Conservation (phyloP, 306 rosid genomes). For the Cucurbita ficifolia region DNA sequence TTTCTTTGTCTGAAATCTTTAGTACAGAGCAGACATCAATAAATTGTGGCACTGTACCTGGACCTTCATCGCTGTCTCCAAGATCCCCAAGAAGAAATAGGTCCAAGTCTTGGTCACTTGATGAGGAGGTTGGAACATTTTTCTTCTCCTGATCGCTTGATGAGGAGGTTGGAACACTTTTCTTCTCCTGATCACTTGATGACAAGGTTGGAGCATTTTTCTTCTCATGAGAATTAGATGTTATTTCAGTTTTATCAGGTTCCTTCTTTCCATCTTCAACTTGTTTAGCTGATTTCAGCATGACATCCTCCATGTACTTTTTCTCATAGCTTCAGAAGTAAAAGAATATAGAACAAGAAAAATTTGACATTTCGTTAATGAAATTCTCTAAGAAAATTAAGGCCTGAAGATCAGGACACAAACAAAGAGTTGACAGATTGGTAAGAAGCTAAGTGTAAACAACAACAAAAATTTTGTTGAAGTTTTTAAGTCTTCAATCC, state of each 20-base stretch:
- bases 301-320: conserved; percentile 27
- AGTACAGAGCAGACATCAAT: neutral
- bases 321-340: conserved; percentile 38
- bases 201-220: conserved; percentile 26
- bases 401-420: neutral
- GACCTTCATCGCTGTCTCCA: conserved; percentile 39
- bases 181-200: conserved; percentile 25
- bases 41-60: conserved; percentile 19
- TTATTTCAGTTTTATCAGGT: conserved; percentile 22
- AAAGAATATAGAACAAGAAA: neutral
- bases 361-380: neutral
- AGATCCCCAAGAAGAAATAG: conserved; percentile 45
- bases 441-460: too few species aligned
- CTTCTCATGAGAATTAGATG: conserved; percentile 19
- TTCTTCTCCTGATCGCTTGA: conserved; percentile 27
- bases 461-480: too few species aligned
- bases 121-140: conserved; percentile 22
- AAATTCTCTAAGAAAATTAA: neutral
- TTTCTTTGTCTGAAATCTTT: neutral
- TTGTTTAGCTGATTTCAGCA: conserved; percentile 25
- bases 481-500: neutral
- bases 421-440: too few species aligned
- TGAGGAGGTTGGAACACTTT: conserved; percentile 23
- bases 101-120: conserved; percentile 52
- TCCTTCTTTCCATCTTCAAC: conserved; percentile 21